Percentiles rank a stretch among this genome's conserved stretches.
phyloP scores from a whole-genome alignment of 1,139 yeast species.

The Petasospora rhodanensis region DNA sequence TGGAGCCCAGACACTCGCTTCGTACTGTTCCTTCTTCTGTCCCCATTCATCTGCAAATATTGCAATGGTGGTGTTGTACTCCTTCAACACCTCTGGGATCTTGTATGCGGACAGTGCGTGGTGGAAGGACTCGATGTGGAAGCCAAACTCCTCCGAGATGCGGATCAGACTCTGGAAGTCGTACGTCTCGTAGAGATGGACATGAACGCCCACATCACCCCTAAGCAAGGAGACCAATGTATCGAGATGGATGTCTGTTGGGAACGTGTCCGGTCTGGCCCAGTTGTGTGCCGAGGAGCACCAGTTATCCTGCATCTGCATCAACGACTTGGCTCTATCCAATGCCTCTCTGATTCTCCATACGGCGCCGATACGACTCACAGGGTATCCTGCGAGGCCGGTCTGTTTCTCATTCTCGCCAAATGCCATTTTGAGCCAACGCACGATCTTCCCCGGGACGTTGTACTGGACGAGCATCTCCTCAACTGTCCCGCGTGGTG shows the following conservation, averaged over 20 bases:
- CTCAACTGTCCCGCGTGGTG: slow-evolving; percentile 7
- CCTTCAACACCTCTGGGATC: slow-evolving; percentile 4
- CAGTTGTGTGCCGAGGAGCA: slow-evolving; percentile 2
- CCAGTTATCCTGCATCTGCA: slow-evolving; percentile 4
- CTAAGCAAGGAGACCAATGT: slow-evolving; percentile 6
- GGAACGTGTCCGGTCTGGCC: slow-evolving; percentile 3
- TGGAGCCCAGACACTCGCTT: slow-evolving; percentile 5
- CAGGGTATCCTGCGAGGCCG: slow-evolving; percentile 7
- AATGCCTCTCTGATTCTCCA: slow-evolving; percentile 9
- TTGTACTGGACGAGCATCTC: slow-evolving; percentile 8
- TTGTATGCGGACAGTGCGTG: slow-evolving; percentile 8
- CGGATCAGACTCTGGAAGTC: slow-evolving; percentile 7
- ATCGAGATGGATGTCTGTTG: slow-evolving; percentile 4
- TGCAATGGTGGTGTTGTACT: slow-evolving; percentile 6
- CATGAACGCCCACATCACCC: slow-evolving; percentile 5
- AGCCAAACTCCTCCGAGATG: slow-evolving; percentile 7
- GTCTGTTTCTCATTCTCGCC: slow-evolving; percentile 10
- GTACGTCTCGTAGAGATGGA: slow-evolving; percentile 8
- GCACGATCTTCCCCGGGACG: slow-evolving; percentile 1
- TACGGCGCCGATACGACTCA: slow-evolving; percentile 5
- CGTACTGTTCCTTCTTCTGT: slow-evolving; percentile 7
- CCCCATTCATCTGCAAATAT: slow-evolving; percentile 9
- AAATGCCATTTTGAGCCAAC: slow-evolving; percentile 9
- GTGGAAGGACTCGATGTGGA: slow-evolving; percentile 6
- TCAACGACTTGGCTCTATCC: slow-evolving; percentile 1